Evolutionary conservation across 768 basidiomycete genomes (phyloP), one percentile per base, ranked within the genome.

Genomic region (Hydnomerulius pinastri): DNA sequence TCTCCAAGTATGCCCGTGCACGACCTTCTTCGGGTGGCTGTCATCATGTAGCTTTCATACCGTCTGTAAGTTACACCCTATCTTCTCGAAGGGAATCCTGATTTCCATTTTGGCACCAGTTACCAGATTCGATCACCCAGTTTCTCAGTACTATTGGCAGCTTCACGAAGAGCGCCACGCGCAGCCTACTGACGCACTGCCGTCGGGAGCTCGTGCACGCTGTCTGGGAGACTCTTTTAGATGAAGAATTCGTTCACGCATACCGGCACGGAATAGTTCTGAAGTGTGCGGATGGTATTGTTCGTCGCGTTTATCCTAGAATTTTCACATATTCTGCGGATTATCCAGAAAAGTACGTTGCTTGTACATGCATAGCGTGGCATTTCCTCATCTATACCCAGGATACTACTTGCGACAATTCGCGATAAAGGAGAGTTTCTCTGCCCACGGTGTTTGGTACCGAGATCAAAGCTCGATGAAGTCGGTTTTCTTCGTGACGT

Each of bases 1-100:
- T 67, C 7, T 75, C 73, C 0, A 80, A 79, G 53, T 77, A 76
- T 42, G 49, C 61, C 3, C 59, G 66, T 1, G 53, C 53, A 2
- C 56, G 59, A 12, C 72, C 71, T 2, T 59, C 53, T 7, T 61
- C 61, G 0, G 56, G 61, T 17, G 64, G 73, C 2, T 59, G 62
- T 18, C 71, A 77, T 50, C 74, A 75, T 48, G 10, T 77, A 3
- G 76, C 72, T 10, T 78, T 77, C 56, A 67, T 80, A 20, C 75
- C 74, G 0, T 59, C 63, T 11, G 74, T 77, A 51, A 46, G 46
- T 29, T 18, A 15, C 10, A 23, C 36, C 25, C 25, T 12, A 5
- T 20, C 17, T 40, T 39, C 9, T 12, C 21, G 8, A 13, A n/a
- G 12, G 21, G 6, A n/a, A n/a, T n/a, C 6, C 25, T 12, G 24